Percentiles rank a stretch among this genome's conserved stretches.
Conservation (phyloP, 768 basidiomycete genomes). For the Agaricus subrufescens region DNA sequence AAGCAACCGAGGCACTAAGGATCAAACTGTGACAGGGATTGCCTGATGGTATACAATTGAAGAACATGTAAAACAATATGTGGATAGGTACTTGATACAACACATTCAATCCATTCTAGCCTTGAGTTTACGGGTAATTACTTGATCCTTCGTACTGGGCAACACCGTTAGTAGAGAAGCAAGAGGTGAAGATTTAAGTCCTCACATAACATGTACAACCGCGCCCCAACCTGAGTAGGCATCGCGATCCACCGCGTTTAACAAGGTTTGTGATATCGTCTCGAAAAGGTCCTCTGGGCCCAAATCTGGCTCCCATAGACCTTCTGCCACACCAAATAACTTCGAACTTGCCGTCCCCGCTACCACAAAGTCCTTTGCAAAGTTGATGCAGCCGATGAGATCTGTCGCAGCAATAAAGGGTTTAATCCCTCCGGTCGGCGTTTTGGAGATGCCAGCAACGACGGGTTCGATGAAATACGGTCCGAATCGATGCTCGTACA, state of each 20-base stretch:
- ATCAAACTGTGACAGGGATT: background rate
- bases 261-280: constrained; percentile 92
- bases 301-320: constrained; percentile 96
- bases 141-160: constrained; percentile 63
- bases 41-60: constrained; percentile 6
- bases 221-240: constrained; percentile 97
- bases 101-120: constrained; percentile 80
- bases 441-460: constrained; percentile 83
- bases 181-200: background rate
- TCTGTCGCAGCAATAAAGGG: constrained; percentile 97
- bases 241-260: constrained; percentile 95
- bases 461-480: constrained; percentile 98
- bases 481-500: constrained; percentile 94
- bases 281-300: constrained; percentile 97
- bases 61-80: constrained; percentile 5
- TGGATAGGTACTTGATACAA: background rate
- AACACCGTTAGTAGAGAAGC: background rate
- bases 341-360: constrained; percentile 90
- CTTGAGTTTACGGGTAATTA: constrained; percentile 83
- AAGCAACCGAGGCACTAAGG: background rate
- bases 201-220: constrained; percentile 93
- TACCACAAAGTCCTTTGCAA: constrained; percentile 96
- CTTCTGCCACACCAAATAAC: constrained; percentile 95
- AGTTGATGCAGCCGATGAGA: constrained; percentile 89
- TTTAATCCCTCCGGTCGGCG: constrained; percentile 64